Evolutionary conservation across 352 stramenopile genomes (phyloP), one percentile per base, ranked within the genome.

Genomic region (Phytopythium boreale): DNA sequence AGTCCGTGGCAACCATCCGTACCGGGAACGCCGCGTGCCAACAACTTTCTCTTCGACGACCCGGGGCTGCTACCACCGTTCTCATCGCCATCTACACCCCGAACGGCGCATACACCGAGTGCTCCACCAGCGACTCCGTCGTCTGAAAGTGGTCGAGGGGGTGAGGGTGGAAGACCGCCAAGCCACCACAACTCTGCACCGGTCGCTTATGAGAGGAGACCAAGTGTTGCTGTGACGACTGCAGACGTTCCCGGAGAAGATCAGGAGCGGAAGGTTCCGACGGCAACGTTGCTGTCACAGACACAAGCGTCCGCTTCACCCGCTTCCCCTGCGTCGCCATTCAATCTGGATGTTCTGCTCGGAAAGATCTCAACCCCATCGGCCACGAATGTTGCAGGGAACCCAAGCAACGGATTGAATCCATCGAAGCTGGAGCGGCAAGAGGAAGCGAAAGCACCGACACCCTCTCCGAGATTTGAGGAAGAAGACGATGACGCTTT

Each of bases 21-120:
- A 22, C 52, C 53, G 17, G 59, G 31, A 49, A 66, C 47, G 10
- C 70, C 63, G 49, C 59, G 69, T 11, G 64, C 29, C 36, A 72
- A 59, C 8, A 39, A 63, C 36, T 75, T 70, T 24, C 67, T 77
- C 3, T 77, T 77, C 15, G 70, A 77, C 37, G 64, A 66, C 1
- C 67, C 70, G 36, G 63, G 39, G 8, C 17, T 22, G 17, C 39
- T 57, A 10, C 59, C 55, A 15, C 51, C 67, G n/a, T 60, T 55
- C 9, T 67, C 59, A 22, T 49, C 56, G 19, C 50, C 56, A 6
- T 63, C 61, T 27, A 71, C 63, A 39, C 49, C 49, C 15, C 49
- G 14, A 24, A 4, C 49, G n/a, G 49, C 27, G 17, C 49, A 56
- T n/a, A 39, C 49, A 22, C 22, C 55, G 11, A 60, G 36, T 47